Evolutionary conservation across 441 rosid species (phyloP), one percentile per base, ranked within the genome.

Genomic region (Populus tomentosa): DNA sequence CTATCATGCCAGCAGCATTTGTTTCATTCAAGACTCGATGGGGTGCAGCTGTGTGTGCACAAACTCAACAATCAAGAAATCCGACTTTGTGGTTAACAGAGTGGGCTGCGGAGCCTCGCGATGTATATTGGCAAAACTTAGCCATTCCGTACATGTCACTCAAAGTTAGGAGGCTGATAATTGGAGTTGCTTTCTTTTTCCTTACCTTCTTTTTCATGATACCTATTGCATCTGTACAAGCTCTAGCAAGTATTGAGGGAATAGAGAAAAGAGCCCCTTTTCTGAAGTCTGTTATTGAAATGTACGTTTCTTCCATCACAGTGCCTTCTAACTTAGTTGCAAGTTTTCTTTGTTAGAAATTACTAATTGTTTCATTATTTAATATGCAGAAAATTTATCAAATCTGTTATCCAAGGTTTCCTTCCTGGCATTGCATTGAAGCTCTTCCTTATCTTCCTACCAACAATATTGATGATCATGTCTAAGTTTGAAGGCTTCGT

Each of bases 21-120:
- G 99, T 94, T 77, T 97, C 98, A 13, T 97, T 97, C 77, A 94
- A 88, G 86, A 89, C 92, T 63, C 91, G 97, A 79, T 97, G 99
- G 99, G 97, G 89, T 82, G 97, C 99, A n/a, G 99, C 98, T 76
- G 98, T 97, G 62, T 92, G 98, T 82, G 98, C 98, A 70, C 99
- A 94, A 85, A 97, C 99, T 40, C 94, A 91, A 84, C 99, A 97
- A 81, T 84, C 93, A 5, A 84, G 93, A 81, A 89, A 97, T 77
- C 99, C 99, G 7, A 94, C 98, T 46, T 75, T 82, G 68, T 97
- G 99, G 98, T 78, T 97, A 77, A 93, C 99, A 35, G 97, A 93
- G 59, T 97, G 99, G 99, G 99, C 99, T 21, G 83, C 98, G 0
- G 99, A 94, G 88, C 99, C 99, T 13, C 91, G 97, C 2, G 99